Evolutionary conservation across 2,329 filamentous ascomycete genomes (phyloP), one percentile per base, ranked within the genome.

Genomic region (Zymoseptoria passerinii): DNA sequence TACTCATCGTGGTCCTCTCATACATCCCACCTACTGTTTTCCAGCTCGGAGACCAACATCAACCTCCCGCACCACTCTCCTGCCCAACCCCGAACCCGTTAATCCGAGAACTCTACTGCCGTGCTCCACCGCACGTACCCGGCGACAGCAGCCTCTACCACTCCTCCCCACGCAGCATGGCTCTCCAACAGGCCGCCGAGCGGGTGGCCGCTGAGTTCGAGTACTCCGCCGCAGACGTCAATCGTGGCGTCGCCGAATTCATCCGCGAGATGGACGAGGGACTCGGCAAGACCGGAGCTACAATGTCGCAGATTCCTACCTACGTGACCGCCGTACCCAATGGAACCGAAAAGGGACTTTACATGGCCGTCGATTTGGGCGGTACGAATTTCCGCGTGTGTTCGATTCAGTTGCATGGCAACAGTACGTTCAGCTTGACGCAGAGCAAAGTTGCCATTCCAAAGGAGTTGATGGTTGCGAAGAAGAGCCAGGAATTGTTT

Each of bases 301-400:
- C 87, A 66, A 77, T 99, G 78, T 92, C 89, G 77, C 94, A 97
- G 78, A 97, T 99, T 70, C 94, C 94, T 7, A 96, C 92, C 49
- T 99, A 96, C 75, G 92, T 99, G 65, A 97, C 94, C 1, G 87
- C 85, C 40, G 92, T 97, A 28, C 94, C 94, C 71, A 94, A 97
- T 81, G 94, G 94, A 68, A 96, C 92, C 3, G 94, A 99, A 77
- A 95, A 96, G 90, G 94, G 94, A 52, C 80, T 96, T 48, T 99
- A 96, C 77, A 85, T 99, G 71, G 92, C 94, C 48, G 92, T 99
- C 64, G 94, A 99, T 71, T 83, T 99, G n/a, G 94, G 94, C 62
- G 94, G 94, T 68, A 99, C 94, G 64, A 99, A 99, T 78, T 96
- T 97, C 76, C 88, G 94, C 67, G 94, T 99, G 70, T 99, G 94